Percentiles rank a stretch among this genome's conserved stretches.
These are phyloP conservation scores for Endocalyx cinctus DNA, from an alignment of 2,329 filamentous ascomycete species.

Conservation along the genomic window DNA sequence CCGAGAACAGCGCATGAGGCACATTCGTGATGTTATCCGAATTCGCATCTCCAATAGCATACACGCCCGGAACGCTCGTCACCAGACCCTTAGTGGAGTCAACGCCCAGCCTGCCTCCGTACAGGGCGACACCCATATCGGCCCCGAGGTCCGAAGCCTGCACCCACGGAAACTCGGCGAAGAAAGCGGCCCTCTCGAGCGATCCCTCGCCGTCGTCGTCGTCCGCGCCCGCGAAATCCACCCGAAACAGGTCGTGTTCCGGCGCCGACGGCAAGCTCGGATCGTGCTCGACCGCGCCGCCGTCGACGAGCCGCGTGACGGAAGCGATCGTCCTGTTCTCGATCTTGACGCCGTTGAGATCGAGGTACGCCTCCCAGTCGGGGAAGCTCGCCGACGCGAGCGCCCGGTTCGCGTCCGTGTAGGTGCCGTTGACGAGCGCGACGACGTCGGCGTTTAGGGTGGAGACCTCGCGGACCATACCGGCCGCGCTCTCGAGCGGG, in stretches of 20 bases:
- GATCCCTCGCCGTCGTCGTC: slow-evolving; percentile 12
- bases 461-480: slow-evolving; percentile 44
- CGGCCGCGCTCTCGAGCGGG: slow-evolving; percentile 37
- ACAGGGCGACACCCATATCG: slow-evolving; percentile 42
- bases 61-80: slow-evolving; percentile 51
- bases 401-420: slow-evolving; percentile 39
- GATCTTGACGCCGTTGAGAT: slow-evolving; percentile 44
- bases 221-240: slow-evolving; percentile 45
- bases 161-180: slow-evolving; percentile 42
- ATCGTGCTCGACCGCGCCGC: slow-evolving; percentile 30
- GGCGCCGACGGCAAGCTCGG: slow-evolving; percentile 38
- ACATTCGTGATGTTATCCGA: slow-evolving; percentile 57
- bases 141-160: slow-evolving; percentile 44
- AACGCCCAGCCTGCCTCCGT: slow-evolving; percentile 38
- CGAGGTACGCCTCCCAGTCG: slow-evolving; percentile 45
- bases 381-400: slow-evolving; percentile 35
- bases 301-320: slow-evolving; percentile 43
- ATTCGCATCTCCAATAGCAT: slow-evolving; percentile 57
- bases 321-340: slow-evolving; percentile 51
- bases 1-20: slow-evolving; percentile 55
- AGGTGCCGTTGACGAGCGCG: slow-evolving; percentile 56
- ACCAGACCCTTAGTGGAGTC: slow-evolving; percentile 36
- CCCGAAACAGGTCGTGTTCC: slow-evolving; percentile 51
- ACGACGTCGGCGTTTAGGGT: slow-evolving; percentile 53
- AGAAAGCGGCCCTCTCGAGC: slow-evolving; percentile 46